Conservation (phyloP, 495 filamentous ascomycete species). For the Cenococcum geophilum region DNA sequence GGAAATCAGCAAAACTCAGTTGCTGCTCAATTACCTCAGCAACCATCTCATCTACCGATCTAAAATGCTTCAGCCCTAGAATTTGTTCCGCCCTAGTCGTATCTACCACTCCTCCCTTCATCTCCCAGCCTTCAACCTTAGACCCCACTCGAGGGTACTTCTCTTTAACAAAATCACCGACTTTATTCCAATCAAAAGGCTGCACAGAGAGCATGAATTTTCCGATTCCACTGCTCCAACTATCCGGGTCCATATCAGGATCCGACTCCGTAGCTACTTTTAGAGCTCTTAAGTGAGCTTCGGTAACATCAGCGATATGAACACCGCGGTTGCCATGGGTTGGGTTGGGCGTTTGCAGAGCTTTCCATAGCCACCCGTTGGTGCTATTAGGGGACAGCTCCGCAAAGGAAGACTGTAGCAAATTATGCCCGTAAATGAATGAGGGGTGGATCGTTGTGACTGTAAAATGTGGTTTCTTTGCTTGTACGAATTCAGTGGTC, state of each 20-base stretch:
- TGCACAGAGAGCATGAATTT: slow-evolving; percentile 24
- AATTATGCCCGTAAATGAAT: slow-evolving; percentile 37
- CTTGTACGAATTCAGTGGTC: slow-evolving; percentile 24
- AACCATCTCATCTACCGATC: slow-evolving; percentile 34
- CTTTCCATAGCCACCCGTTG: slow-evolving; percentile 27
- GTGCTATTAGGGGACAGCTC: slow-evolving; percentile 18
- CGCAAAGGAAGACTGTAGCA: slow-evolving; percentile 32
- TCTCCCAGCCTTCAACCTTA: slow-evolving; percentile 24
- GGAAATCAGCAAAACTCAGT: slow-evolving; percentile 14
- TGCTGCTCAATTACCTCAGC: slow-evolving; percentile 41
- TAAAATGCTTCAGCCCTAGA: slow-evolving; percentile 38
- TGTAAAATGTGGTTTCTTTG: slow-evolving; percentile 22
- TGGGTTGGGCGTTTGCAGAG: slow-evolving; percentile 26
- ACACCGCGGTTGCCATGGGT: slow-evolving; percentile 27
- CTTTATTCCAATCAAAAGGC: slow-evolving; percentile 30
- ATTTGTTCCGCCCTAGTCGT: slow-evolving; percentile 26
- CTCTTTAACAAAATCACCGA: slow-evolving; percentile 32
- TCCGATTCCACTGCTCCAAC: slow-evolving; percentile 16
- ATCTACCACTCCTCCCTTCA: slow-evolving; percentile 21
- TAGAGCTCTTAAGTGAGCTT: slow-evolving; percentile 37
- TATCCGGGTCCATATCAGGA: slow-evolving; percentile 33
- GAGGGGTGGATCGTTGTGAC: slow-evolving; percentile 24
- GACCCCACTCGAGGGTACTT: slow-evolving; percentile 34
- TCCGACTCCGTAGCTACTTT: slow-evolving; percentile 5
- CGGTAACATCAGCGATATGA: slow-evolving; percentile 43